Conservation (phyloP, 345 rosid species). For the Kandelia obovata region DNA sequence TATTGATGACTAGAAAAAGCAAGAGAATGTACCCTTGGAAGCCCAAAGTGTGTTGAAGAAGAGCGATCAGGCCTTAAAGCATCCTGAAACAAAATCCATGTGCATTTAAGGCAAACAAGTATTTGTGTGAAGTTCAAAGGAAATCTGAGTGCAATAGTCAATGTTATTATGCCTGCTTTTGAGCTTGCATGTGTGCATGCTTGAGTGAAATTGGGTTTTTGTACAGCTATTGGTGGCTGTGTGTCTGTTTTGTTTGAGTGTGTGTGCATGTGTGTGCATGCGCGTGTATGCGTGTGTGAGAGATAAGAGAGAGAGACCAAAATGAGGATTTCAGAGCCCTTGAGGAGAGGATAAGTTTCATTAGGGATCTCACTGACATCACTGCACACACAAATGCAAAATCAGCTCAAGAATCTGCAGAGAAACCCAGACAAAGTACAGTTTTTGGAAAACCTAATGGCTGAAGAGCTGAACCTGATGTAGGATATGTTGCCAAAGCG, state of each 20-base stretch:
- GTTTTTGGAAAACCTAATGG: neutral
- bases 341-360: conserved; percentile 79
- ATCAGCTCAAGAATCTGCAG: neutral
- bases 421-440: conserved; percentile 1
- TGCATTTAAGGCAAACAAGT: neutral
- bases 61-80: conserved; percentile 85
- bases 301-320: conserved; percentile 37
- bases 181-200: neutral
- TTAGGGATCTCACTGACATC: conserved; percentile 89
- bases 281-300: neutral
- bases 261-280: neutral
- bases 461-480: conserved; percentile 52
- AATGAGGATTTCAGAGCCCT: conserved; percentile 64
- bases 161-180: neutral
- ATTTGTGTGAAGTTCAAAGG: neutral
- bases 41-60: conserved; percentile 88
- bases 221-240: neutral
- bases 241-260: neutral
- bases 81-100: conserved; percentile 48
- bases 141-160: neutral
- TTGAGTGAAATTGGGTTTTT: neutral
- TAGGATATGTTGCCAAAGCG: conserved; percentile 81
- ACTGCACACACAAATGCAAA: conserved; percentile 37
- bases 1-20: neutral
- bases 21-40: conserved; percentile 60